Evolutionary conservation across 352 stramenopile species (phyloP), one percentile per base, ranked within the genome.

Genomic region (Phytophthora parvispora): DNA sequence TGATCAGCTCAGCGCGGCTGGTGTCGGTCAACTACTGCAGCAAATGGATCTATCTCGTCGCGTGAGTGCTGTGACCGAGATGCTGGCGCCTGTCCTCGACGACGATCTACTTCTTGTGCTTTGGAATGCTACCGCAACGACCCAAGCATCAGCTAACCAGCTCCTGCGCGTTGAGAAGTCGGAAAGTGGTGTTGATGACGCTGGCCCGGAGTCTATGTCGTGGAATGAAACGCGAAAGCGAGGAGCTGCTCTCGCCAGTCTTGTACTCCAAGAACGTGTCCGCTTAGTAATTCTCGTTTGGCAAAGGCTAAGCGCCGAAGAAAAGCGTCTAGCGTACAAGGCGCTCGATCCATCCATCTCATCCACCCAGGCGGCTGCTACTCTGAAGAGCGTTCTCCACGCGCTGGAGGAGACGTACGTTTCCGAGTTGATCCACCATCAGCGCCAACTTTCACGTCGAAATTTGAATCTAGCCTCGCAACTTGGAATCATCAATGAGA

Each of bases 261-360:
- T 81, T 4, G 80, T 91, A 18, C 70, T 93, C 0, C 81, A 90
- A 43, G 84, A 91, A 53, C 83, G 85, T n/a, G 83, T 90, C 13
- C 79, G 74, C 0, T 70, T 93, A 3, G 59, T 93, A 43, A 58
- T 86, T 50, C 64, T 74, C 4, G 71, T 87, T 7, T 89, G 75
- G 75, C 75, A 87, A 40, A 76, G 66, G 16, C 53, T 93, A 27
- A 93, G 85, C 43, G 29, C 27, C 0, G 85, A 93, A 50, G 85
- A 93, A 56, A 74, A 81, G 27, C 56, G 50, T 0, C 49, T 89
- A 45, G 58, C 87, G 5, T 67, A 80, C 48, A 75, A 76, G 24
- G 60, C 69, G 0, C 54, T 91, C 15, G 62, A 77, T 24, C 52
- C 77, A 3, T 52, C 27, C 4, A 67, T 53, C n/a, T 58, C 28